A percentile compares a stretch with the other conserved stretches of the same genome.
These are phyloP conservation scores for Glycine latifolia DNA, from an alignment of 306 rosid species.

Conservation along the genomic window DNA sequence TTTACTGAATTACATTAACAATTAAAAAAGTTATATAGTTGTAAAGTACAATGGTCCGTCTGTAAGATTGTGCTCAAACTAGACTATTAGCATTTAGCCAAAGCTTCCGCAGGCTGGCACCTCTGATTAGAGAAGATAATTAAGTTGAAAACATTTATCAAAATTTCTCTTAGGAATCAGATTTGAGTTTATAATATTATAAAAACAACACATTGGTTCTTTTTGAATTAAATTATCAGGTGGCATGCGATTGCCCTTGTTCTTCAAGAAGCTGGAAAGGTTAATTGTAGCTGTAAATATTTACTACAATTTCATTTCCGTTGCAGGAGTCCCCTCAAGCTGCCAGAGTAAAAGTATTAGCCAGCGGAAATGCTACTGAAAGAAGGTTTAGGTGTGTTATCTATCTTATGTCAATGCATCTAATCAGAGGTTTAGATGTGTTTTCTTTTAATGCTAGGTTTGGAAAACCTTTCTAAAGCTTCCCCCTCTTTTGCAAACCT, in stretches of 20 bases:
- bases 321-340: slow-evolving; percentile 97
- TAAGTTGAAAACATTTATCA: too few species aligned
- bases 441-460: too few species aligned
- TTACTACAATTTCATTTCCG: slow-evolving; percentile 46
- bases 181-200: too few species aligned
- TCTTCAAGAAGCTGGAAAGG: slow-evolving; percentile 6
- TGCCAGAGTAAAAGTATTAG: slow-evolving; percentile 98
- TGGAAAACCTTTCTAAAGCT: too few species aligned
- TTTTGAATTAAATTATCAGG: slow-evolving; percentile 15
- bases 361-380: slow-evolving; percentile 97
- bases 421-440: too few species aligned
- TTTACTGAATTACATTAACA: slow-evolving; percentile 8
- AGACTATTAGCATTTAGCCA: too few species aligned
- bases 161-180: too few species aligned
- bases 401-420: not conserved
- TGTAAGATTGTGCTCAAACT: too few species aligned
- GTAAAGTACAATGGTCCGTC: too few species aligned
- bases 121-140: too few species aligned
- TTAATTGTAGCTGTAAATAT: not conserved
- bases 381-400: slow-evolving; percentile 87
- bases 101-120: too few species aligned
- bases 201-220: not conserved
- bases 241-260: not conserved
- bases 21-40: not conserved
- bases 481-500: too few species aligned